Evolutionary conservation across 2,329 filamentous ascomycete species (phyloP).

Genomic region (Fusarium penzigii): DNA sequence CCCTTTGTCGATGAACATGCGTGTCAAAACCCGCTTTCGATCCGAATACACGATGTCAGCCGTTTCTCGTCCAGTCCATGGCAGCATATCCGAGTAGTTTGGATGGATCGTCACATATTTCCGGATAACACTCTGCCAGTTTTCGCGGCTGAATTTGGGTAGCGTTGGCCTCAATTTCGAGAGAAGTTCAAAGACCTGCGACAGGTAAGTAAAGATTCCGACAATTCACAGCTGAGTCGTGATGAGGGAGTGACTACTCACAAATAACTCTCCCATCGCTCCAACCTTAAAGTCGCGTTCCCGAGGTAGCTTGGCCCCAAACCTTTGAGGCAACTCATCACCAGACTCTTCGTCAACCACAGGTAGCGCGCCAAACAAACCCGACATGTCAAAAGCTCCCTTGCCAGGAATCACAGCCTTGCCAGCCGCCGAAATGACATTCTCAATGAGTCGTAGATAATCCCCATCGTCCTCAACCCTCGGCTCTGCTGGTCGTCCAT

Average conservation of each 20-base stretch:
- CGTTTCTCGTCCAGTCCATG: conserved; percentile 45
- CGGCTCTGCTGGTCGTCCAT: not conserved
- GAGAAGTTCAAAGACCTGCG: conserved; percentile 45
- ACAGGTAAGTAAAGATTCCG: no score
- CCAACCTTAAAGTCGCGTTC: conserved; percentile 21
- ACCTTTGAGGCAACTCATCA: conserved; percentile 2
- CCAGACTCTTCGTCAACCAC: conserved; percentile 10
- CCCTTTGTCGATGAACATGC: conserved; percentile 34
- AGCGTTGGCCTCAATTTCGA: conserved; percentile 28
- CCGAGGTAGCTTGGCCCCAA: conserved; percentile 1
- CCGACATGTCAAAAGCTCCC: conserved; percentile 1
- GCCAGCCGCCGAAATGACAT: conserved; percentile 10
- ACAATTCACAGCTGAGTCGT: no score
- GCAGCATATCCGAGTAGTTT: conserved; percentile 40
- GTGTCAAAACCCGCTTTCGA: conserved; percentile 33
- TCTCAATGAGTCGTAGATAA: conserved; percentile 8
- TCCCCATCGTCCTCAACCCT: conserved; percentile 10
- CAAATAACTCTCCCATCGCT: conserved; percentile 23
- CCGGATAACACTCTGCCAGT: conserved; percentile 53
- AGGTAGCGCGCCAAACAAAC: conserved; percentile 11
- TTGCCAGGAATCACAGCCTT: not conserved
- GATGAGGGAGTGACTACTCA: not conserved
- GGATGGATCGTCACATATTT: conserved; percentile 39
- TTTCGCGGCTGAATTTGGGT: conserved; percentile 37
- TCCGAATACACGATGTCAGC: conserved; percentile 50